Conservation (phyloP, 208 protist species). For the Novymonas esmeraldas region DNA sequence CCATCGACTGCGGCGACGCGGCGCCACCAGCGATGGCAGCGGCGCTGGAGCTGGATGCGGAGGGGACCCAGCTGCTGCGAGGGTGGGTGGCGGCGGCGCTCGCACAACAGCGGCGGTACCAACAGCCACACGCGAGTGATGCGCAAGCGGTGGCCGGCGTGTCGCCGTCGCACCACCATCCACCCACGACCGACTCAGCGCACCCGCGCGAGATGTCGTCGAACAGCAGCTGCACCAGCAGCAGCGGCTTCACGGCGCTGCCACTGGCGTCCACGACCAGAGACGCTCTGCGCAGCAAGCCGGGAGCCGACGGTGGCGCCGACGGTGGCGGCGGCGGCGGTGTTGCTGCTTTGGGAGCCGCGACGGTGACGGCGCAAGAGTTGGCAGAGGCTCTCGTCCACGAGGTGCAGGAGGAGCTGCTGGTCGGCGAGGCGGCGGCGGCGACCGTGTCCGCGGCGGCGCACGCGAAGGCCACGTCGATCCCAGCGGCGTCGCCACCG, state of each 20-base stretch:
- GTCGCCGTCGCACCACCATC: background rate
- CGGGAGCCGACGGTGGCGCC: background rate
- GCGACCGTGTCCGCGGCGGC: background rate
- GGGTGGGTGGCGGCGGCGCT: slow-evolving; percentile 4
- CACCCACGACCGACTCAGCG: no score
- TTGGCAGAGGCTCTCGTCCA: slow-evolving; percentile 34
- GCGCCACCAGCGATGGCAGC: background rate
- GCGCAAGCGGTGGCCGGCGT: background rate
- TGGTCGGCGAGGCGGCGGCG: slow-evolving; percentile 17
- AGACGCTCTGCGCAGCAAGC: background rate
- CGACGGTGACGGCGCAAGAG: background rate
- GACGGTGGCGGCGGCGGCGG: background rate
- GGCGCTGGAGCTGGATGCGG: slow-evolving; percentile 9
- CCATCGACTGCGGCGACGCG: background rate
- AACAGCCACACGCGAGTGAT: background rate
- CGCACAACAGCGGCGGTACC: background rate
- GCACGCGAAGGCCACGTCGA: background rate
- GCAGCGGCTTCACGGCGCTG: slow-evolving; percentile 5
- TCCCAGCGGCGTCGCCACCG: background rate
- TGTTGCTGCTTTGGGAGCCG: background rate
- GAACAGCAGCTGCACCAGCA: background rate
- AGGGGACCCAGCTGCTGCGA: slow-evolving; percentile 12
- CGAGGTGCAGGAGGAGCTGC: slow-evolving; percentile 36
- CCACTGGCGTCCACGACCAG: slow-evolving; percentile 1
- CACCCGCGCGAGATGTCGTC: no score